These are phyloP conservation scores for Euphrasia arctica DNA, from an alignment of 305 asterid genomes.

Conservation along the genomic window DNA sequence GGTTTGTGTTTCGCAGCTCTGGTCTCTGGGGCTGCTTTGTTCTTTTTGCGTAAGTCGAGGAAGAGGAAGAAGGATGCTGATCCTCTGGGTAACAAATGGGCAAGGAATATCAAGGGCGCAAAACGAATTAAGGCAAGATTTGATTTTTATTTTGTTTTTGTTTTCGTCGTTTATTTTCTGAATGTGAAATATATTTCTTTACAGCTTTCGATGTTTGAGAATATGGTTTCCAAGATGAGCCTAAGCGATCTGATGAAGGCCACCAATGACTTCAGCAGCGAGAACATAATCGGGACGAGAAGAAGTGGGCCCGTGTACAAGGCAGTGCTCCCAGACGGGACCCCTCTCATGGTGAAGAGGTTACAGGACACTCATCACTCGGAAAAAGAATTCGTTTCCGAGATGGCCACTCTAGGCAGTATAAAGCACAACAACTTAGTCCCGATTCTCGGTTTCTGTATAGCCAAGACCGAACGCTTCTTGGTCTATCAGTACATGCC, in stretches of 20 bases:
- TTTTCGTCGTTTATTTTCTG: background rate
- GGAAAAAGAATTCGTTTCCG: constrained; percentile 74
- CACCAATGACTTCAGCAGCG: constrained; percentile 67
- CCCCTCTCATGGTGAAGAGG: constrained; percentile 83
- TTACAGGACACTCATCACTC: constrained; percentile 69
- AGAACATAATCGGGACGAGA: constrained; percentile 69
- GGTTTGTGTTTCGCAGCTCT: constrained; percentile 51
- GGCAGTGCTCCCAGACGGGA: constrained; percentile 80
- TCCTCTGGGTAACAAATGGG: constrained; percentile 56
- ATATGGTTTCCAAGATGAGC: constrained; percentile 68
- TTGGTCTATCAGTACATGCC: constrained; percentile 75
- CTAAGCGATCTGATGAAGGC: constrained; percentile 87
- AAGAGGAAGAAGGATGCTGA: constrained; percentile 46
- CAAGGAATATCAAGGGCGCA: constrained; percentile 55
- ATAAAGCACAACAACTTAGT: constrained; percentile 74
- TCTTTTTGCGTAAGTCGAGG: constrained; percentile 35
- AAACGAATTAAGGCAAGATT: constrained; percentile 52
- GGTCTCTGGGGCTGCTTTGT: constrained; percentile 23
- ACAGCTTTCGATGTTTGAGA: constrained; percentile 88
- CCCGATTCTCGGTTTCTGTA: constrained; percentile 79
- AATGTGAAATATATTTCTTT: constrained; percentile 1
- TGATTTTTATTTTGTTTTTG: background rate
- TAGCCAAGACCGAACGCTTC: constrained; percentile 70
- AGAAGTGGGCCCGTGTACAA: constrained; percentile 79
- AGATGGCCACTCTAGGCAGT: constrained; percentile 69